A percentile compares a stretch with the other conserved stretches of the same genome.
phyloP scores from a whole-genome alignment of 306 rosid genomes.

The Astragalus membranaceus region DNA sequence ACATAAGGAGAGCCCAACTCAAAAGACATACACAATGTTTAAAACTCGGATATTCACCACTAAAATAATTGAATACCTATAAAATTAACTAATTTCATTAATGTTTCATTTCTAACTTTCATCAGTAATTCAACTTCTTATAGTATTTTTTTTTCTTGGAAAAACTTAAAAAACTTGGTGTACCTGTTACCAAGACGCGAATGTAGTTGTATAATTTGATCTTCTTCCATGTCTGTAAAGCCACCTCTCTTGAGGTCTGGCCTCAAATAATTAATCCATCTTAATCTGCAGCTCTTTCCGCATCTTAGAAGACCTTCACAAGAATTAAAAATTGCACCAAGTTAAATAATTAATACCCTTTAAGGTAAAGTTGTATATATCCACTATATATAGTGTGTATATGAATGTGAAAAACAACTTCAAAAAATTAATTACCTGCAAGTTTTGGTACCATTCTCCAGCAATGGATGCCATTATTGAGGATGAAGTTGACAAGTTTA shows the following conservation, averaged over 20 bases:
- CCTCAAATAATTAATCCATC: constrained; percentile 95
- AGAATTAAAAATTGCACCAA: constrained; percentile 11
- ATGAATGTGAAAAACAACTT: background rate
- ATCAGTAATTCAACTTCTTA: too few relatives aligned
- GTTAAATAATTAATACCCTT: background rate
- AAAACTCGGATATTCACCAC: too few relatives aligned
- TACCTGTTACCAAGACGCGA: constrained; percentile 91
- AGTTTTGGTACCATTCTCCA: constrained; percentile 98
- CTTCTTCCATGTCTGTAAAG: constrained; percentile 81
- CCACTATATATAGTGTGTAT: background rate
- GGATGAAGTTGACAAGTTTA: constrained; percentile 77
- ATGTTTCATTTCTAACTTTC: too few relatives aligned
- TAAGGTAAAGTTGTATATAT: background rate
- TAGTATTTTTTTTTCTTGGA: too few relatives aligned
- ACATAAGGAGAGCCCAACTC: too few relatives aligned
- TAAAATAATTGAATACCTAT: too few relatives aligned
- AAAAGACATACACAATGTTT: too few relatives aligned
- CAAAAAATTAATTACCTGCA: constrained; percentile 49
- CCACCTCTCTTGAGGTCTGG: constrained; percentile 97
- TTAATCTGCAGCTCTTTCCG: constrained; percentile 93
- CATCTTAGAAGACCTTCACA: constrained; percentile 77
- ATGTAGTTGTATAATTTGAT: constrained; percentile 84
- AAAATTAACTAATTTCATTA: too few relatives aligned
- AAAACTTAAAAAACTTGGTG: background rate
- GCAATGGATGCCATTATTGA: constrained; percentile 89